Evolutionary conservation across 2,329 filamentous ascomycete genomes (phyloP).

Genomic region (Pseudogymnoascus sp.): DNA sequence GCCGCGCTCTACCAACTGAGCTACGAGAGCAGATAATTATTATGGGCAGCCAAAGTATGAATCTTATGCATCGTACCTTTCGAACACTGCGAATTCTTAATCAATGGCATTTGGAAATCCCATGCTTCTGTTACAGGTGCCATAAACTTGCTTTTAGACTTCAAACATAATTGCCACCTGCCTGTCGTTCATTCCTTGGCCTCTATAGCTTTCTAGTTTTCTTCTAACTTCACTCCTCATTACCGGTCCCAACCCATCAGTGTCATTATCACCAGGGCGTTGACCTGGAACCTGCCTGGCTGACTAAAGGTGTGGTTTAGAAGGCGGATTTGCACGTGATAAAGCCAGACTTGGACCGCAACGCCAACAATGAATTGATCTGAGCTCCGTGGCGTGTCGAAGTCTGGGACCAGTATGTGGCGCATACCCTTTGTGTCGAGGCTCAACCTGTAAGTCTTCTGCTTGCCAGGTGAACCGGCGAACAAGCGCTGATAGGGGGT

Average conservation of each 20-base stretch:
- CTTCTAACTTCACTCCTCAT: not conserved
- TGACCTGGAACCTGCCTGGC: not conserved
- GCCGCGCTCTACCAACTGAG: conserved; percentile 14
- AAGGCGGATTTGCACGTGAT: not conserved
- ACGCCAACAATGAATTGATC: not conserved
- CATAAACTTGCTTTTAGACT: not conserved
- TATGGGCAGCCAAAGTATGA: not conserved
- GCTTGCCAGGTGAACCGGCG: not conserved
- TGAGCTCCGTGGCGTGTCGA: not conserved
- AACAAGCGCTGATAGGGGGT: conserved; percentile 1
- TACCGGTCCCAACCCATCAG: not conserved
- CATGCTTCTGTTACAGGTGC: not conserved
- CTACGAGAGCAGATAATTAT: conserved; percentile 12
- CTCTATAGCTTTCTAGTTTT: not conserved
- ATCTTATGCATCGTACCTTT: not conserved
- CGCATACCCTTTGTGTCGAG: not conserved
- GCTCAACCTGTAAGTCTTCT: conserved; percentile 4
- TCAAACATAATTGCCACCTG: not conserved
- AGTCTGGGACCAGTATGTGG: not conserved
- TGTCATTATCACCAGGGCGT: not conserved
- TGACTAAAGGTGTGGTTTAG: not conserved
- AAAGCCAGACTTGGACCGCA: not conserved
- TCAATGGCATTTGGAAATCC: not conserved
- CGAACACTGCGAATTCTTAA: no score
- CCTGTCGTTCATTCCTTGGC: not conserved